A percentile compares a stretch with the other conserved stretches of the same genome.
These are phyloP conservation scores for Uronychia binucleata DNA, from an alignment of 73 alveolate genomes.

Conservation along the genomic window DNA sequence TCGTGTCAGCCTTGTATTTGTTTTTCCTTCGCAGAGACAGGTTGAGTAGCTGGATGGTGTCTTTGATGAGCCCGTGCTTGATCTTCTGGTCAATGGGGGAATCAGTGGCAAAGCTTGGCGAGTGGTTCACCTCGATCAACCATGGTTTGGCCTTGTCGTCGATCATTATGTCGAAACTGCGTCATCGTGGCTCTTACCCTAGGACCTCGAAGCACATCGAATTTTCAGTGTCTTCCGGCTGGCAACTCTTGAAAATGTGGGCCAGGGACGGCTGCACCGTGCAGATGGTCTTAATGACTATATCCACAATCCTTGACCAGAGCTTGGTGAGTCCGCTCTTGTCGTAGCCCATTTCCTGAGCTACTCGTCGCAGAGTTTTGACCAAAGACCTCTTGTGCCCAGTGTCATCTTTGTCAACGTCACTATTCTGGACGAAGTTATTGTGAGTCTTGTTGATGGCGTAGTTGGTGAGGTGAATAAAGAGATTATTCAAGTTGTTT, in stretches of 20 bases:
- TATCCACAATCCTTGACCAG: constrained; percentile 39
- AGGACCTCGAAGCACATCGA: constrained; percentile 58
- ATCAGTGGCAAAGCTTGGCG: constrained; percentile 59
- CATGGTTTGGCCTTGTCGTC: constrained; percentile 37
- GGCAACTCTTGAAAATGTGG: constrained; percentile 50
- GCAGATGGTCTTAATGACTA: constrained; percentile 45
- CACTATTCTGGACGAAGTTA: constrained; percentile 31
- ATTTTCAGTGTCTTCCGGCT: constrained; percentile 61
- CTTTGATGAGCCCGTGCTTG: constrained; percentile 13
- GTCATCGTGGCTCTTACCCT: too few species aligned
- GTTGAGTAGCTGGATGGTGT: constrained; percentile 9
- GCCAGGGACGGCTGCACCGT: constrained; percentile 55
- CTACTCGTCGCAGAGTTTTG: constrained; percentile 16
- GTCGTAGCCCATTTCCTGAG: constrained; percentile 6
- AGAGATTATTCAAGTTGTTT: constrained; percentile 17
- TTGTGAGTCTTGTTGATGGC: constrained; percentile 37
- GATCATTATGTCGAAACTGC: constrained; percentile 63
- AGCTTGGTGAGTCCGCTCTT: not conserved
- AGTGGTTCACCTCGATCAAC: constrained; percentile 59
- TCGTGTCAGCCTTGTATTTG: not conserved
- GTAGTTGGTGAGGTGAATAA: constrained; percentile 49
- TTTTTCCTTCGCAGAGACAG: constrained; percentile 9
- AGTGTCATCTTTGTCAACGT: constrained; percentile 16
- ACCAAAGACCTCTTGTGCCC: constrained; percentile 43
- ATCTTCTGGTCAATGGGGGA: constrained; percentile 25